Percentiles rank a stretch among this genome's conserved stretches.
These are phyloP conservation scores for Chrysosporium queenslandicum DNA, from an alignment of 2,329 filamentous ascomycete genomes.

Conservation along the genomic window DNA sequence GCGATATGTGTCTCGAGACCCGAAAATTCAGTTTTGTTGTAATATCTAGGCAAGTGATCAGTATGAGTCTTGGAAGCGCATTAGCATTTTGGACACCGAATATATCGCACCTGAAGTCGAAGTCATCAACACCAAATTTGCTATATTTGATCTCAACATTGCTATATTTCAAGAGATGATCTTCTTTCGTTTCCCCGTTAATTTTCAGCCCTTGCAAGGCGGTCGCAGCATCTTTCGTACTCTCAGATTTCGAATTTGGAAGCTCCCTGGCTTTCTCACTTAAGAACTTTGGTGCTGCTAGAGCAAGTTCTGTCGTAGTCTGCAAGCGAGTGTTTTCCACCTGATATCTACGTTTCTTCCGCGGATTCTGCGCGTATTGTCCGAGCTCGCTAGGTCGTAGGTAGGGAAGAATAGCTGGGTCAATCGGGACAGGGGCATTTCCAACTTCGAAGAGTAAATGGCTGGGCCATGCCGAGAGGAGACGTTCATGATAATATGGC, in stretches of 20 bases:
- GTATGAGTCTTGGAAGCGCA: too few relatives aligned
- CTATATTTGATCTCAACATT: constrained; percentile 98
- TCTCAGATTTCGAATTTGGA: constrained; percentile 33
- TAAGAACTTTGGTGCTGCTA: constrained; percentile 77
- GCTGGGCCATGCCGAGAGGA: constrained; percentile 83
- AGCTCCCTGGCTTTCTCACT: constrained; percentile 78
- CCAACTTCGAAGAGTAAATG: constrained; percentile 77
- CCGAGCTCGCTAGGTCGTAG: constrained; percentile 64
- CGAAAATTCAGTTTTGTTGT: constrained; percentile 86
- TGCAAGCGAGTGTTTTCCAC: constrained; percentile 62
- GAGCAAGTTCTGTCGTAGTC: constrained; percentile 50
- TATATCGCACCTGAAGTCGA: constrained; percentile 79
- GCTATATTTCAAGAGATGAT: constrained; percentile 79
- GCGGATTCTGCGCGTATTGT: constrained; percentile 66
- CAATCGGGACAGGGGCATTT: constrained; percentile 65
- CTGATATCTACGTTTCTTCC: constrained; percentile 67
- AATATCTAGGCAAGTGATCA: constrained; percentile 60
- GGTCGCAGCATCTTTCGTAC: constrained; percentile 49
- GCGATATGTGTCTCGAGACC: constrained; percentile 92
- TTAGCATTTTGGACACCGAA: too few relatives aligned
- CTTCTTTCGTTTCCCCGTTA: constrained; percentile 61
- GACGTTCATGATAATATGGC: constrained; percentile 80
- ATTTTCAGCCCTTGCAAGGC: constrained; percentile 59
- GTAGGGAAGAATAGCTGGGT: constrained; percentile 56
- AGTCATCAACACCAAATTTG: constrained; percentile 98